phyloP scores from a whole-genome alignment of 306 rosid species.

The Carpinus viminea region DNA sequence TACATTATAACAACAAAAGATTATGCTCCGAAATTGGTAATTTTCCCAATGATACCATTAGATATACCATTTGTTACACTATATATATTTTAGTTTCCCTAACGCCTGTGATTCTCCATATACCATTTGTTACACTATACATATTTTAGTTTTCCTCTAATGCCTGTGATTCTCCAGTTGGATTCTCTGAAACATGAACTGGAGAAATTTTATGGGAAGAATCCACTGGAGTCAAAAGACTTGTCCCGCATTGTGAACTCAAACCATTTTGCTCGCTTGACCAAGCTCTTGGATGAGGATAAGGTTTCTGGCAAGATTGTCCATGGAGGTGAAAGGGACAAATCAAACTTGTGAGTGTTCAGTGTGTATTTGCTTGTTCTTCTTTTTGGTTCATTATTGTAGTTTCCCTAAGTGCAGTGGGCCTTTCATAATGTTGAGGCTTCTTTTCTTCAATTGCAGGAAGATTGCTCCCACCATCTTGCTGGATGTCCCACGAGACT shows the following conservation, averaged over 20 bases:
- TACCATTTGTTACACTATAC: constrained; percentile 8
- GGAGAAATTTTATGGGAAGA: constrained; percentile 76
- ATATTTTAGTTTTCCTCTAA: constrained; percentile 22
- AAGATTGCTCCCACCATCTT: constrained; percentile 88
- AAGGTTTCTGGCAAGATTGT: constrained; percentile 83
- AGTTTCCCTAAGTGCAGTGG: constrained; percentile 17
- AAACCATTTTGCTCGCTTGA: constrained; percentile 80
- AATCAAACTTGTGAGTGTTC: constrained; percentile 67
- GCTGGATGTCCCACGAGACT: constrained; percentile 77
- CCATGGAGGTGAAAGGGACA: constrained; percentile 82
- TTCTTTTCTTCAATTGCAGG: constrained; percentile 45
- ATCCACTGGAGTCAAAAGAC: constrained; percentile 82
- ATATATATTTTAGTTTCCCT: constrained; percentile 18
- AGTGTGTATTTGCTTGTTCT: constrained; percentile 13
- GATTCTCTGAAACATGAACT: constrained; percentile 72
- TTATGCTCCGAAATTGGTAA: constrained; percentile 83
- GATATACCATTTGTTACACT: constrained; percentile 14
- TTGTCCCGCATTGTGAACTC: constrained; percentile 86
- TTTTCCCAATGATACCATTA: constrained; percentile 19
- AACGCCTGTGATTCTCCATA: constrained; percentile 37
- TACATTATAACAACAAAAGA: constrained; percentile 77
- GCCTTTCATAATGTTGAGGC: constrained; percentile 21
- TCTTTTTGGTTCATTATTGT: constrained; percentile 17
- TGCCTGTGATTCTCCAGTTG: constrained; percentile 53
- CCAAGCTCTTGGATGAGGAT: constrained; percentile 85